These are phyloP conservation scores for Ceratocystis colombiana DNA, from an alignment of 2,329 filamentous ascomycete species.

Conservation along the genomic window DNA sequence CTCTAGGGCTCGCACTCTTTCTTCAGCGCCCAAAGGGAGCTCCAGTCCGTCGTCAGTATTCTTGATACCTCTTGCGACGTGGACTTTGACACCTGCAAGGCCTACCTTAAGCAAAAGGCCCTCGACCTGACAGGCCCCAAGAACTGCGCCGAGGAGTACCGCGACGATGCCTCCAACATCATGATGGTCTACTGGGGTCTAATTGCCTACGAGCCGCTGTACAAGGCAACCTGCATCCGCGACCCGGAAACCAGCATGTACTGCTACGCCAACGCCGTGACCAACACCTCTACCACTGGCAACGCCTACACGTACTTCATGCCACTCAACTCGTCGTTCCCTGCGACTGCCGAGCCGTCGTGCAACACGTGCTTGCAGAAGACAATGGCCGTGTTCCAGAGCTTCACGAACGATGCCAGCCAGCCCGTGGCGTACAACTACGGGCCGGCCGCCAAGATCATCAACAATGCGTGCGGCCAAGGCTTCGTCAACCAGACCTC, in stretches of 20 bases:
- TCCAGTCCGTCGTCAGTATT: slow-evolving; percentile 61
- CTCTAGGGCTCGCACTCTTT: slow-evolving; percentile 68
- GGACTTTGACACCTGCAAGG: slow-evolving; percentile 54
- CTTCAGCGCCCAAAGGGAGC: slow-evolving; percentile 65
- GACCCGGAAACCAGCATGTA: slow-evolving; percentile 57
- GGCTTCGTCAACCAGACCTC: slow-evolving; percentile 47
- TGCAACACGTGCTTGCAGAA: slow-evolving; percentile 68
- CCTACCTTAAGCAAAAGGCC: slow-evolving; percentile 55
- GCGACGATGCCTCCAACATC: slow-evolving; percentile 57
- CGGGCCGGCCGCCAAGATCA: slow-evolving; percentile 55
- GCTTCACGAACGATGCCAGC: slow-evolving; percentile 53
- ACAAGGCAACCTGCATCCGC: slow-evolving; percentile 69
- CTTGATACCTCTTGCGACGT: slow-evolving; percentile 70
- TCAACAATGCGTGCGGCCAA: slow-evolving; percentile 57
- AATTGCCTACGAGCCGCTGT: slow-evolving; percentile 64
- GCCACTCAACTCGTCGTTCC: slow-evolving; percentile 63
- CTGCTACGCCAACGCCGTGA: slow-evolving; percentile 74
- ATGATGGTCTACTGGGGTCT: slow-evolving; percentile 66
- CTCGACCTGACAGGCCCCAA: slow-evolving; percentile 48
- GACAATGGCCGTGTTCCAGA: slow-evolving; percentile 72
- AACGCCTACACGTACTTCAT: slow-evolving; percentile 79
- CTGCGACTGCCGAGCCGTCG: slow-evolving; percentile 54
- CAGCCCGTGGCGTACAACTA: slow-evolving; percentile 63
- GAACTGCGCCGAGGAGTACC: slow-evolving; percentile 64
- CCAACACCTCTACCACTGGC: slow-evolving; percentile 58